Evolutionary conservation across 192 early-diverging fungal genomes (phyloP).

Genomic region (Coemansia sp.): DNA sequence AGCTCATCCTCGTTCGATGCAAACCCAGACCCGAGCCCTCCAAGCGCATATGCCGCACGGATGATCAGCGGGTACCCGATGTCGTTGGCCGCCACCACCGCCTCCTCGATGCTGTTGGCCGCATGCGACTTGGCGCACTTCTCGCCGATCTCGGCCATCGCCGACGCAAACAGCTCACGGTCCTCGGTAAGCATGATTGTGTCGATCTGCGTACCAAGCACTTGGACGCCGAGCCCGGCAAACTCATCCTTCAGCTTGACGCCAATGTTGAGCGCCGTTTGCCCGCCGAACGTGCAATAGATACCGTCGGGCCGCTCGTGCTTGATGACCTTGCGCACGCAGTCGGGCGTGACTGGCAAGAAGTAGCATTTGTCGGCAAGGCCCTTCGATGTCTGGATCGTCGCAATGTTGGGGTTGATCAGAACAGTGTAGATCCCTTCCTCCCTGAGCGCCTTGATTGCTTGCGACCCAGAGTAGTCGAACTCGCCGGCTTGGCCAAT

Average conservation of each 20-base stretch:
- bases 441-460: slow-evolving; percentile 98
- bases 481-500: slow-evolving; percentile 99
- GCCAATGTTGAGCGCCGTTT: slow-evolving; percentile 97
- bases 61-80: slow-evolving; percentile 97
- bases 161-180: slow-evolving; percentile 89
- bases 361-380: slow-evolving; percentile 99
- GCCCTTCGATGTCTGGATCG: slow-evolving; percentile 97
- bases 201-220: slow-evolving; percentile 93
- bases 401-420: slow-evolving; percentile 99
- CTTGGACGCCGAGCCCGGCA: slow-evolving; percentile 82
- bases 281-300: slow-evolving; percentile 98
- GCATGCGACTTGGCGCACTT: slow-evolving; percentile 89
- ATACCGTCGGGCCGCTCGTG: slow-evolving; percentile 98
- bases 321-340: slow-evolving; percentile 92
- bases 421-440: slow-evolving; percentile 96
- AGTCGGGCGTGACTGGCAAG: slow-evolving; percentile 92
- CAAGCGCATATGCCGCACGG: slow-evolving; percentile 94
- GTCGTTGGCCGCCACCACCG: slow-evolving; percentile 76
- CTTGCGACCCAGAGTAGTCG: slow-evolving; percentile 96
- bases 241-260: slow-evolving; percentile 89
- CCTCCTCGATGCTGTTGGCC: slow-evolving; percentile 82
- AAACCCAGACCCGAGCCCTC: slow-evolving; percentile 97
- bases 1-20: slow-evolving; percentile 88
- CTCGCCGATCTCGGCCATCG: slow-evolving; percentile 86
- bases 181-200: slow-evolving; percentile 98